These are phyloP conservation scores for Podospora fimiseda DNA, from an alignment of 495 filamentous ascomycete genomes.

Conservation along the genomic window DNA sequence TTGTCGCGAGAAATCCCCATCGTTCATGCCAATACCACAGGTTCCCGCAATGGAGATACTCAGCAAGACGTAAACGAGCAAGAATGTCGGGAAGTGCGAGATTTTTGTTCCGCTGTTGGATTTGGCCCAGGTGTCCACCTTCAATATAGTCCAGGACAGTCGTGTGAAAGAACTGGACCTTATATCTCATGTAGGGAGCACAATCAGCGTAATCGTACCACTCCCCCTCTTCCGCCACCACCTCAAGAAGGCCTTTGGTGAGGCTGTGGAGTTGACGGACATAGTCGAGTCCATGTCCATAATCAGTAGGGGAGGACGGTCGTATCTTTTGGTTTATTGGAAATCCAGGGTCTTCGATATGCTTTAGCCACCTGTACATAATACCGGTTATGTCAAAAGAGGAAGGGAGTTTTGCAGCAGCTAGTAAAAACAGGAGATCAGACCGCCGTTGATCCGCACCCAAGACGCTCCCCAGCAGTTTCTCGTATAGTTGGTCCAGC, in stretches of 20 bases:
- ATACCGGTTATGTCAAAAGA: slow-evolving; percentile 1
- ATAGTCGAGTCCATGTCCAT: background rate
- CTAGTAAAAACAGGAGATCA: background rate
- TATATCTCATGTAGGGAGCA: too few species aligned
- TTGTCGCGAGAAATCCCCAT: too few species aligned
- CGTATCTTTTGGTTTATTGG: background rate
- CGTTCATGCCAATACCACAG: too few species aligned
- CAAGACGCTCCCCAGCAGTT: slow-evolving; percentile 1
- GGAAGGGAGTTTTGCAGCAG: slow-evolving; percentile 1
- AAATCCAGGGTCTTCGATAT: background rate
- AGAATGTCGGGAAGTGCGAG: background rate
- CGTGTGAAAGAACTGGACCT: slow-evolving; percentile 7
- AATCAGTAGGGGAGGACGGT: background rate
- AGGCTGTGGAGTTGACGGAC: slow-evolving; percentile 2
- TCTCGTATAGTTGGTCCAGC: slow-evolving; percentile 1
- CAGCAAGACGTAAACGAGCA: background rate
- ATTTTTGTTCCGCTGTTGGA: background rate
- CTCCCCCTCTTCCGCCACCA: background rate
- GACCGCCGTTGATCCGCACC: background rate
- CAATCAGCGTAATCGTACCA: background rate
- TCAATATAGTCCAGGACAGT: slow-evolving; percentile 1
- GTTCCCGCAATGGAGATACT: background rate
- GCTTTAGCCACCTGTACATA: slow-evolving; percentile 1
- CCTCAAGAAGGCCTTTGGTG: slow-evolving; percentile 6
- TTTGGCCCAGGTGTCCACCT: background rate